Evolutionary conservation across 805 yeast species (phyloP).

Genomic region (Metschnikowia borealis): DNA sequence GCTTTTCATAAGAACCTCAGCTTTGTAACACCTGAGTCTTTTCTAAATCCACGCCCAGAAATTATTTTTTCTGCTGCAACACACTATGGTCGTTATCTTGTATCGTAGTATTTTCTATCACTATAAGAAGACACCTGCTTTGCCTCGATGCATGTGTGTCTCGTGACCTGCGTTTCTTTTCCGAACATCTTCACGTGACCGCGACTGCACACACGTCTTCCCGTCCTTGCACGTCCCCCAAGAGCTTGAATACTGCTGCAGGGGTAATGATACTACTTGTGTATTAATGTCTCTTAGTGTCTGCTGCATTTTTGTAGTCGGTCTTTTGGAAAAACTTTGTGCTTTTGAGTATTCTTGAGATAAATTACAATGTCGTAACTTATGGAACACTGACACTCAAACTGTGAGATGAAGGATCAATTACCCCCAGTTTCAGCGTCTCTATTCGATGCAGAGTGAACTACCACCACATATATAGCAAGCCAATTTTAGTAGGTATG

Average conservation of each 20-base stretch:
- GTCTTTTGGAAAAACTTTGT: no score
- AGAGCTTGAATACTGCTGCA: background rate
- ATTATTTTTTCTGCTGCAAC: background rate
- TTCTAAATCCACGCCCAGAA: background rate
- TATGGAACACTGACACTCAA: no score
- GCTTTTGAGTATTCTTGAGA: no score
- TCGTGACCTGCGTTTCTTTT: slow-evolving; percentile 1
- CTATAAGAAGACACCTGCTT: background rate
- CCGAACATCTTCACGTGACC: background rate
- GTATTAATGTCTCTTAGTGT: no score
- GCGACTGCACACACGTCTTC: background rate
- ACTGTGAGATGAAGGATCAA: no score
- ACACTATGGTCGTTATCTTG: background rate
- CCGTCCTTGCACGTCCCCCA: background rate
- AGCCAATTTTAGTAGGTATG: no score
- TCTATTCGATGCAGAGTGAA: no score
- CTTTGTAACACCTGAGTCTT: background rate
- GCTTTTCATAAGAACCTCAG: background rate
- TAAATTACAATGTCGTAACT: no score
- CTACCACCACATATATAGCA: no score
- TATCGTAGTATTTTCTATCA: background rate
- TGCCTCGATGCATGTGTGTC: background rate
- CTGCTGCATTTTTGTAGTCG: no score
- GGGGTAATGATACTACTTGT: no score
- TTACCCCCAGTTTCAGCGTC: no score